Base-by-base conservation (phyloP, 768 basidiomycete genomes). In the Amanita jacksonii region DNA sequence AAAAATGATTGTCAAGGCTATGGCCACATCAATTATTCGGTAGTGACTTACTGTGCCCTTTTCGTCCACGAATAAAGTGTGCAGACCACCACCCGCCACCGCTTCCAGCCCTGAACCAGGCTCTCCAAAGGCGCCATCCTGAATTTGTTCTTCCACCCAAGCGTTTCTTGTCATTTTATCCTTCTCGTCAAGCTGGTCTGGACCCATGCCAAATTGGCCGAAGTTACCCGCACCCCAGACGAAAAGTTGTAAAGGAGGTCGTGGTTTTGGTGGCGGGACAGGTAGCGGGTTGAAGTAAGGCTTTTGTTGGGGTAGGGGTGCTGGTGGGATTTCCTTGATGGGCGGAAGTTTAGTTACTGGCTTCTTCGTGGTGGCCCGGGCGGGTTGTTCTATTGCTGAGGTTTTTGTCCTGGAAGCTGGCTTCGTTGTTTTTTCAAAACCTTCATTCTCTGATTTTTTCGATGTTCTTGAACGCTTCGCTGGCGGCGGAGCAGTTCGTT, bases 131-230 rank as follows among this genome's bases (percentile, higher is more conserved):
- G 67, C 68, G 8, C 79, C 86, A 33, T 80, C 69, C 46, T 74
- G 65, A 10, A 90, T 86, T 60, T 82, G 76, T 54, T 79, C 67
- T 52, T 90, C 81, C 18, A 87, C 72, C 81, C 84, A 88, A 0
- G 61, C 49, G 58, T 88, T 91, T 45, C 80, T 74, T 54, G 74
- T 81, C 7, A 92, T 92, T 51, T 81, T 82, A 42, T 72, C 63
- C 45, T 84, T 72, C 61, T 94, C 89, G 46, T 69, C 78, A 24
- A 90, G 65, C 38, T 66, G 57, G 50, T 81, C 77, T 3, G 79
- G 77, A 28, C 94, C 94, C 68, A 94, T 76, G 24, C 93, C 96
- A 55, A 96, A 85, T 61, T 98, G 93, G 23, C 92, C 93, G 65
- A 91, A 90, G 62, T 94, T 92, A 20, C 91, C 92, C 8, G 83